Conservation (phyloP, 345 rosid species). For the Salix purpurea region DNA sequence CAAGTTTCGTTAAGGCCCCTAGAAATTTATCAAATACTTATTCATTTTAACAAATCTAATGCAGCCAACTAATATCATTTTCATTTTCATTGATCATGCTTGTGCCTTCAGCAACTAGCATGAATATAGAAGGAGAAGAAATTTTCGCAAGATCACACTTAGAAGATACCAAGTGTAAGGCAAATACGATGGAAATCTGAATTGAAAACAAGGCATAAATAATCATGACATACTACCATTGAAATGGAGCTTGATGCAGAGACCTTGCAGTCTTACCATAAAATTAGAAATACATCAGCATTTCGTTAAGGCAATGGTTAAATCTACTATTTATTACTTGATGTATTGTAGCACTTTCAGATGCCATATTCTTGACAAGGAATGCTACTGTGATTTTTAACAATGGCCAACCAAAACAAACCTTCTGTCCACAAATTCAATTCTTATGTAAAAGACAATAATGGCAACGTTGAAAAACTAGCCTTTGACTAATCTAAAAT, state of each 20-base stretch:
- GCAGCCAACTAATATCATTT: background rate
- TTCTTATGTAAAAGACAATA: background rate
- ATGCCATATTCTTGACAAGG: too few relatives aligned
- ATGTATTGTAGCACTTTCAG: too few relatives aligned
- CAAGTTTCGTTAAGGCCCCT: background rate
- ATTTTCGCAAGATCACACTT: background rate
- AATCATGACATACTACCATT: background rate
- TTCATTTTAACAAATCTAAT: background rate
- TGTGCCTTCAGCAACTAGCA: background rate
- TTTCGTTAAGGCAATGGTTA: background rate
- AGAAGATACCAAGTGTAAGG: background rate
- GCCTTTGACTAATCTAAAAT: background rate
- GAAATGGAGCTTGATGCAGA: background rate
- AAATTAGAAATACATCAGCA: background rate
- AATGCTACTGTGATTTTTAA: too few relatives aligned
- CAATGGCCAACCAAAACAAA: background rate
- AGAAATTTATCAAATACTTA: background rate
- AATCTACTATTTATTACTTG: too few relatives aligned
- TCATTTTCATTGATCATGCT: background rate
- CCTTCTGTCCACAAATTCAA: background rate
- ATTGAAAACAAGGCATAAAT: background rate
- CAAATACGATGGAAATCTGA: background rate
- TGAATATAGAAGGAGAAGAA: background rate
- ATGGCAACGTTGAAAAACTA: background rate
- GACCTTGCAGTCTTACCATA: background rate